phyloP scores from a whole-genome alignment of 768 basidiomycete species.

The Suillus fuscotomentosus region DNA sequence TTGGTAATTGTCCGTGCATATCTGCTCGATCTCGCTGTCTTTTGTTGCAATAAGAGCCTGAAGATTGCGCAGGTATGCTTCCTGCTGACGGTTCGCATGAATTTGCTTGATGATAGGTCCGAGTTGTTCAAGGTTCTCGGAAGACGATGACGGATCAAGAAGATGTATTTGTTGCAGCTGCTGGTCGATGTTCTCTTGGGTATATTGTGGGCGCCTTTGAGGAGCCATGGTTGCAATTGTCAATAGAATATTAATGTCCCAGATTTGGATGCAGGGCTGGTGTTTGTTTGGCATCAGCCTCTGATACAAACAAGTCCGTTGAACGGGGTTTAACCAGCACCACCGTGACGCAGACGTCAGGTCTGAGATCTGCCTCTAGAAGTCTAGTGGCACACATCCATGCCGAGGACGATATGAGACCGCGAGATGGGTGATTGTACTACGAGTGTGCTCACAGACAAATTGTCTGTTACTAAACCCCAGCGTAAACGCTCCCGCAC shows the following conservation, averaged over 20 bases:
- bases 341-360: too few relatives aligned
- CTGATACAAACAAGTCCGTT: constrained; percentile 26
- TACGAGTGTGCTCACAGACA: not conserved
- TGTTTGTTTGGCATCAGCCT: constrained; percentile 39
- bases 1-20: constrained; percentile 95
- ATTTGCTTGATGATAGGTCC: constrained; percentile 95
- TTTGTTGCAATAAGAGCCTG: constrained; percentile 90
- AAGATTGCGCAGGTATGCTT: constrained; percentile 82
- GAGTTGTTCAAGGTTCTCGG: constrained; percentile 94
- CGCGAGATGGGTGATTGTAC: not conserved
- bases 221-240: constrained; percentile 57
- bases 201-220: constrained; percentile 68
- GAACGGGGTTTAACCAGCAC: too few relatives aligned
- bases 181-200: constrained; percentile 82
- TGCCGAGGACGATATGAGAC: not conserved
- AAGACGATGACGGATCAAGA: constrained; percentile 81
- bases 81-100: constrained; percentile 84
- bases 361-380: not conserved
- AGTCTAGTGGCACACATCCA: not conserved
- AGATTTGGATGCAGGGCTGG: constrained; percentile 11
- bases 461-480: not conserved
- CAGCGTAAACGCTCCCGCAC: not conserved
- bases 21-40: constrained; percentile 93
- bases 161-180: constrained; percentile 91
- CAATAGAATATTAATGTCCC: constrained; percentile 7